These are phyloP conservation scores for Talaromyces proteolyticus DNA, from an alignment of 495 filamentous ascomycete species.

Conservation along the genomic window DNA sequence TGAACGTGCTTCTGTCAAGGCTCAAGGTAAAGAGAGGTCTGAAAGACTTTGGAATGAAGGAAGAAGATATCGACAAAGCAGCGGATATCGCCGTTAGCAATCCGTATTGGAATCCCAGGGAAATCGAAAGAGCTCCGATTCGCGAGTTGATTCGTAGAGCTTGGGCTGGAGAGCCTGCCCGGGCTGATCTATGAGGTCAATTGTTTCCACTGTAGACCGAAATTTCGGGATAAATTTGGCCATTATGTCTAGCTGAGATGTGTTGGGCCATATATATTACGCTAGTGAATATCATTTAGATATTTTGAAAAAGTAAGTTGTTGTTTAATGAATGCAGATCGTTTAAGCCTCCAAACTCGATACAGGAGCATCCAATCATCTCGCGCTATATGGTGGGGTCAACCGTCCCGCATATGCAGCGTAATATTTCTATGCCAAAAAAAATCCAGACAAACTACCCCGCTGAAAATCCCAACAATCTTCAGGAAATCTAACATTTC, in stretches of 20 bases:
- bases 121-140: slow-evolving; percentile 49
- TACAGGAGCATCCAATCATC: background rate
- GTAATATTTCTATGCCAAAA: slow-evolving; percentile 8
- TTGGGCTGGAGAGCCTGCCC: slow-evolving; percentile 63
- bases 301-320: too few species aligned
- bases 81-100: slow-evolving; percentile 60
- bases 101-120: slow-evolving; percentile 60
- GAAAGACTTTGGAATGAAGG: slow-evolving; percentile 57
- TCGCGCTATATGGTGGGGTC: slow-evolving; percentile 1
- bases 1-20: slow-evolving; percentile 54
- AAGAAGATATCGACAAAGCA: slow-evolving; percentile 60
- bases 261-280: too few species aligned
- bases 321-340: too few species aligned
- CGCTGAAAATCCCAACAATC: too few species aligned
- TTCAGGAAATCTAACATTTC: too few species aligned
- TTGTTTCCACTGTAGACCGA: too few species aligned
- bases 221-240: too few species aligned
- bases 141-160: slow-evolving; percentile 60
- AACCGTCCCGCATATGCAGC: slow-evolving; percentile 6
- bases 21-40: slow-evolving; percentile 53
- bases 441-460: slow-evolving; percentile 7
- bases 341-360: too few species aligned
- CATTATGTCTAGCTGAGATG: too few species aligned
- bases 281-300: too few species aligned
- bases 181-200: slow-evolving; percentile 45